A percentile compares a stretch with the other conserved stretches of the same genome.
Evolutionary conservation across 345 rosid genomes (phyloP).

Genomic region (Hevea brasiliensis): DNA sequence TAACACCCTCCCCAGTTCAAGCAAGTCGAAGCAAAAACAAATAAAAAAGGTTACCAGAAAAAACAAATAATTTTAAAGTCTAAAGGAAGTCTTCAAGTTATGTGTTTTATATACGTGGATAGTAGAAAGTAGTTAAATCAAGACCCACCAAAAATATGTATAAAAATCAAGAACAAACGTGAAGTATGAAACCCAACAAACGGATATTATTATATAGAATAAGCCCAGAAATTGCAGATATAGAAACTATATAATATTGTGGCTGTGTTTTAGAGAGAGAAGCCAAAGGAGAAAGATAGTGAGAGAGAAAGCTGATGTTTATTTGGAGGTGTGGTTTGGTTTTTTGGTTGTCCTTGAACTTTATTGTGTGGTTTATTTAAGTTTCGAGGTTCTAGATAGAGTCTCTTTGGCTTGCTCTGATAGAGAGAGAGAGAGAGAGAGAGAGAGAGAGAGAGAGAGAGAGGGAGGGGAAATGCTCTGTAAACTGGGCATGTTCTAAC

Average conservation of each 20-base stretch:
- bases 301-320: slow-evolving; percentile 12
- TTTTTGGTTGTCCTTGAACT: slow-evolving; percentile 1
- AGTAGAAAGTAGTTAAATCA: slow-evolving; percentile 2
- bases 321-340: slow-evolving; percentile 5
- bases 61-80: background rate
- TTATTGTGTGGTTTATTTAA: background rate
- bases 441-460: no score
- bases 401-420: background rate
- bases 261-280: slow-evolving; percentile 17
- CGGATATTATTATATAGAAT: slow-evolving; percentile 14
- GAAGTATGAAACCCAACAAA: slow-evolving; percentile 37
- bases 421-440: background rate
- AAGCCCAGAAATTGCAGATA: slow-evolving; percentile 24
- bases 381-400: background rate
- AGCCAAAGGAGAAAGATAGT: background rate
- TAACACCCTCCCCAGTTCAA: slow-evolving; percentile 35
- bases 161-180: slow-evolving; percentile 30
- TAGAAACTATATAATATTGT: slow-evolving; percentile 18
- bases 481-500: slow-evolving; percentile 33
- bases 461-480: slow-evolving; percentile 13
- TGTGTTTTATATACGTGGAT: background rate
- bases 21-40: slow-evolving; percentile 13
- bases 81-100: background rate
- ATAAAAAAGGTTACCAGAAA: background rate
- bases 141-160: slow-evolving; percentile 21